Conservation (phyloP, 306 rosid genomes). For the Inga oerstediana region DNA sequence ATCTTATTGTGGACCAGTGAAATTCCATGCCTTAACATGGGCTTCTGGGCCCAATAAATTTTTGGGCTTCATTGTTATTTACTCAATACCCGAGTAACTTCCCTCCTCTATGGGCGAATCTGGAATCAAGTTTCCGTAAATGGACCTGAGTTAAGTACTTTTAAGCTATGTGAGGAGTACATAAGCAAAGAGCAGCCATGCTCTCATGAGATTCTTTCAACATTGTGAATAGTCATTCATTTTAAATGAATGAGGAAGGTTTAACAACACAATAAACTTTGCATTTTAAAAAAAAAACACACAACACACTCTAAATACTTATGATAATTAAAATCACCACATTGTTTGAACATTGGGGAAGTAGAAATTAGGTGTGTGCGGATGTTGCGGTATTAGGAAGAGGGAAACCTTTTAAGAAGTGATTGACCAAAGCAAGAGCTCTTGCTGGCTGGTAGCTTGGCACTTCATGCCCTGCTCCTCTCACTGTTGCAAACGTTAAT, state of each 20-base stretch:
- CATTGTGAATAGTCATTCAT: background rate
- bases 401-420: conserved; percentile 63
- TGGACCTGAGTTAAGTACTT: no score
- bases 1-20: background rate
- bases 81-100: background rate
- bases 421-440: conserved; percentile 66
- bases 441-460: conserved; percentile 82
- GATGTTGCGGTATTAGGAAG: conserved; percentile 44
- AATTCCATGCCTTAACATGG: background rate
- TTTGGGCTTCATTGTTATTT: background rate
- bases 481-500: conserved; percentile 72
- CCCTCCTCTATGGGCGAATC: background rate
- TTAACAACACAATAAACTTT: background rate
- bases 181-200: background rate
- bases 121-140: no score
- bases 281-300: no score
- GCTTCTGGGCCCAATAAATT: background rate
- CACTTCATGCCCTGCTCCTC: conserved; percentile 89
- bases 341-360: background rate
- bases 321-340: background rate
- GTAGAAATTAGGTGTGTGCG: background rate
- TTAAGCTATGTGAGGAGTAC: no score
- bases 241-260: background rate
- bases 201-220: background rate
- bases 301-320: background rate